Base-by-base conservation (phyloP, 768 basidiomycete species). In the Rhodotorula kratochvilovae region DNA sequence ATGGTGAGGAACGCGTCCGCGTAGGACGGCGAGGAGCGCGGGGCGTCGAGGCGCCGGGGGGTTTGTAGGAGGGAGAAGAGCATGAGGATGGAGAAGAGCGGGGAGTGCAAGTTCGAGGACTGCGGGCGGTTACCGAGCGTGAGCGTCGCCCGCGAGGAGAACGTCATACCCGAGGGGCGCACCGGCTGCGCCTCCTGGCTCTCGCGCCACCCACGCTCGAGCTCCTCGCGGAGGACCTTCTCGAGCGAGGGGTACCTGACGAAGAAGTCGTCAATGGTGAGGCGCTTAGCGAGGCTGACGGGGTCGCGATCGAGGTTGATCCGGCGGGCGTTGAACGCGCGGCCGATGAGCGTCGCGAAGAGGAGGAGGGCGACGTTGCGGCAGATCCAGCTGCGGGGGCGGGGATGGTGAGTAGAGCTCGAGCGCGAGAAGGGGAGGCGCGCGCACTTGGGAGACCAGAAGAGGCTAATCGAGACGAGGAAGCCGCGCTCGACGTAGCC, bases 321-420 rank as follows among this genome's bases (percentile, higher is more conserved):
- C 17, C 71, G 61, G 12, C 56, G 51, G 2, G 71, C 48, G 36
- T 67, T 67, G 60, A 75, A 66, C 15, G 71, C 42, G 27, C 74
- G 70, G 5, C 58, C 70, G 54, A 67, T 53, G 54, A 75, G 74
- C 15, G 74, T 50, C 27, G 68, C 66, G 59, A 66, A 75, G 43
- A 72, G 66, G 68, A 75, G 69, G 62, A 75, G 67, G 23, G 71
- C 70, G 46, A 68, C 74, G 58, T 75, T 75, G 36, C 74, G 70
- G 13, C 63, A 61, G 50, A 72, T 72, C 74, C 74, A 75, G 65
- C 74, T 75, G 50, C 12, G 7, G 4, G 19, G 7, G 29, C 3
- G 2, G 13, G 27, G 35, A 3, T 2, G 3, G 43, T 35, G 10
- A 51, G 51, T 11, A 2, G 8, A 31, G 2, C 17, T 6, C 0